Base-by-base conservation (phyloP, 2,329 filamentous ascomycete species). In the Hawksworthiomyces lignivorus region DNA sequence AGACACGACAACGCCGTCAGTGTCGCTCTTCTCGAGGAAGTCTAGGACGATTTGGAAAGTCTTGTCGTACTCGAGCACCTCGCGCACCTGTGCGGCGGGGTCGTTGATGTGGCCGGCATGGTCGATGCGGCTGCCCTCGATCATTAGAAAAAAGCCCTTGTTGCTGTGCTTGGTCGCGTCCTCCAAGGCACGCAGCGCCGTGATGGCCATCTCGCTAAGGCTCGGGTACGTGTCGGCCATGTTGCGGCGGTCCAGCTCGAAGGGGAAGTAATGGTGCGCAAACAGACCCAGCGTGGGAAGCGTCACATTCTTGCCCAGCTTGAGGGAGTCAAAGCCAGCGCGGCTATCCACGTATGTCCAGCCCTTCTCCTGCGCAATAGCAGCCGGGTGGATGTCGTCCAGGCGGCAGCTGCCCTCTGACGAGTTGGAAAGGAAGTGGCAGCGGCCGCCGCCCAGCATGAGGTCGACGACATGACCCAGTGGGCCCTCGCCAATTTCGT, bases 131-230 rank as follows among this genome's bases (percentile, higher is more conserved):
- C 87, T 94, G 5, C 89, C 92, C 63, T 98, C 92, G 47, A 98
- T 94, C 90, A 98, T 95, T 53, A 98, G 70, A 65, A 98, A 98
- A 70, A 97, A 98, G 5, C 92, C 92, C 62, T 94, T 80, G 31
- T 97, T 87, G 48, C 77, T 87, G 56, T 89, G 72, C 56, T 77
- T 72, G 0, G 92, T 96, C 0, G 89, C 92, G 45, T 80, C 79
- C 48, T 84, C 83, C 19, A 98, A 75, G 1, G 86, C 80, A 12
- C 73, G 77, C 48, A 98, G 69, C 1, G 92, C 90, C 14, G 86
- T 87, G 52, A 75, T 73, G 8, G 90, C 79, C 88, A 96, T 97
- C 63, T 96, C 89, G 57, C 85, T 84, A 30, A 98, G 69, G 14
- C 87, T 90, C 4, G 92, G 92, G 57, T 95, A 97, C 22, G 80